Conservation (phyloP, 495 filamentous ascomycete genomes). For the Neurospora cerealis region DNA sequence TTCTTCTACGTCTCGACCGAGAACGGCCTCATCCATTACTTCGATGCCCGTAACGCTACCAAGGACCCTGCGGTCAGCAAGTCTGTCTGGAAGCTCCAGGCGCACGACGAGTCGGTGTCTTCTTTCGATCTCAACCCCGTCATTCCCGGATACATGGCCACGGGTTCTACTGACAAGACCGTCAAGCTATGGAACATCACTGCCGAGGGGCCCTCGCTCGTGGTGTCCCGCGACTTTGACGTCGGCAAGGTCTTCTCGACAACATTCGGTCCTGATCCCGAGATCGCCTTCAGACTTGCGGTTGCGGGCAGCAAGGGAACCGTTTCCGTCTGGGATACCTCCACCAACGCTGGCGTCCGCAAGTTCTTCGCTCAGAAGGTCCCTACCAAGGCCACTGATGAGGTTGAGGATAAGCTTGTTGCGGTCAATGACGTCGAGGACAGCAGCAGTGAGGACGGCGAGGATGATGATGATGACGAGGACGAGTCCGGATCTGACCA, state of each 20-base stretch:
- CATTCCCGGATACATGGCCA: slow-evolving; percentile 87
- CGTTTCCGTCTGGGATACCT: slow-evolving; percentile 95
- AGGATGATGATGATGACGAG: slow-evolving; percentile 42
- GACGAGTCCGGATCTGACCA: slow-evolving; percentile 60
- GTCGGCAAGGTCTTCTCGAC: slow-evolving; percentile 93
- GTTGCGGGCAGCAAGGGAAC: slow-evolving; percentile 91
- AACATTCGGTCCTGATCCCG: slow-evolving; percentile 75
- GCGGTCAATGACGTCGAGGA: slow-evolving; percentile 55
- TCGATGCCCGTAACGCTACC: slow-evolving; percentile 65
- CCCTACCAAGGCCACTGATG: slow-evolving; percentile 31
- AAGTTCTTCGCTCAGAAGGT: slow-evolving; percentile 72
- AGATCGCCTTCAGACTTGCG: slow-evolving; percentile 82
- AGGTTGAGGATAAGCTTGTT: slow-evolving; percentile 67
- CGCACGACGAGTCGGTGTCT: slow-evolving; percentile 87
- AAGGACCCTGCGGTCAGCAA: slow-evolving; percentile 60
- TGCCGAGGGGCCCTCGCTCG: slow-evolving; percentile 69
- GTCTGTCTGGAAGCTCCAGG: slow-evolving; percentile 87
- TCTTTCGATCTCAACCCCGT: slow-evolving; percentile 85
- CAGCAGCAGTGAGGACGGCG: slow-evolving; percentile 49
- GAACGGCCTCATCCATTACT: slow-evolving; percentile 76
- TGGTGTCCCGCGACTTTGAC: slow-evolving; percentile 81
- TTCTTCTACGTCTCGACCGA: slow-evolving; percentile 95
- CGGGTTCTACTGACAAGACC: slow-evolving; percentile 82
- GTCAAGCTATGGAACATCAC: slow-evolving; percentile 96
- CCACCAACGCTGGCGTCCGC: slow-evolving; percentile 85